Evolutionary conservation across 176 grass and related monocot species (phyloP).

Genomic region (Musa schizocarpa): DNA sequence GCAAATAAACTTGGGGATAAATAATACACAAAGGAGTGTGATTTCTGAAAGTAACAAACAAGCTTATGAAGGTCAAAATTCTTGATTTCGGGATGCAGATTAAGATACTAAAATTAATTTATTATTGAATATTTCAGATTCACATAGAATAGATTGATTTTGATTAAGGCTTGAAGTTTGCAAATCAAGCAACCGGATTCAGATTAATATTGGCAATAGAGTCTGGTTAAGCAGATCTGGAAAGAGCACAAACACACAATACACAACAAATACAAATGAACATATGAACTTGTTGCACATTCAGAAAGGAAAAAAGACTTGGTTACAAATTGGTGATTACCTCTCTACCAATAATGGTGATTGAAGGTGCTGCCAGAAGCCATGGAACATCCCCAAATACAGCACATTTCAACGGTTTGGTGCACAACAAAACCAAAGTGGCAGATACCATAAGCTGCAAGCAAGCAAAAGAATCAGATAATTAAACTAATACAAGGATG

Average conservation of each 20-base stretch:
- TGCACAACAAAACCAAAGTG: constrained; percentile 77
- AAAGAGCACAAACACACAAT: not conserved
- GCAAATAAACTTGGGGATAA: not conserved
- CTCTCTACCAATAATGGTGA: constrained; percentile 98
- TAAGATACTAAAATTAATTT: too few species aligned
- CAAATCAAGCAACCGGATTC: too few species aligned
- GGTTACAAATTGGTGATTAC: constrained; percentile 35
- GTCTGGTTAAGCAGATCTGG: not conserved
- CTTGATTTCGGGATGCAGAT: too few species aligned
- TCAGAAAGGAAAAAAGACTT: not conserved
- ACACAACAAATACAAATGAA: not conserved
- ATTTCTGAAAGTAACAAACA: not conserved
- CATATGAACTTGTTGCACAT: not conserved
- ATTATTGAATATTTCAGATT: too few species aligned
- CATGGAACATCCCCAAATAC: constrained; percentile 48
- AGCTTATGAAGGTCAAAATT: not conserved
- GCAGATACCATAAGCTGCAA: constrained; percentile 96
- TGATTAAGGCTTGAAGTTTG: too few species aligned
- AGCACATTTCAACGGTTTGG: constrained; percentile 62
- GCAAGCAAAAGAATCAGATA: constrained; percentile 5
- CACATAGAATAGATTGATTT: too few species aligned
- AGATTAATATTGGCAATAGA: too few species aligned
- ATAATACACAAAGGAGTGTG: not conserved
- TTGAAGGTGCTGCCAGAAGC: constrained; percentile 88
- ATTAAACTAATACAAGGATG: not conserved